Evolutionary conservation across 176 grass and related monocot genomes (phyloP), one percentile per base, ranked within the genome.

Genomic region (Tillandsia leiboldiana): DNA sequence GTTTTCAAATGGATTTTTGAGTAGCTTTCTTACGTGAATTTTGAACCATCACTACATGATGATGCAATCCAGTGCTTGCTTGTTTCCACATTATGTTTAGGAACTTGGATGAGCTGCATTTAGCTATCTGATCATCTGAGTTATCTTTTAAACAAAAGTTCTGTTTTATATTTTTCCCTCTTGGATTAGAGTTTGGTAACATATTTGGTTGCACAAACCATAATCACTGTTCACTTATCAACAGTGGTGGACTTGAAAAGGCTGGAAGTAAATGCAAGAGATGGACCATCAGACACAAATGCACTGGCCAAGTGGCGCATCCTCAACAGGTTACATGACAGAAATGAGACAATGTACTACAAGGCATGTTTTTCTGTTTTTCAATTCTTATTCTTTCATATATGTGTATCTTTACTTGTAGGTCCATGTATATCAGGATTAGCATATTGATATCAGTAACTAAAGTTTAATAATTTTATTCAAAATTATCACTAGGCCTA

Each of bases 261-360:
- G 69, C 82, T 92, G 51, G 64, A 90, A 73, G 12, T 79, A 64
- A 68, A 90, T 75, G 79, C 84, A 9, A 85, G 82, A 87, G 94
- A 92, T 83, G 94, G 94, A 1, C 89, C 74, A 5, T 87, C 86
- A 54, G 94, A 97, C 77, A 87, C 89, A 64, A 92, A 79, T 70
- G 76, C 82, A 68, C 73, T 97, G 67, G 94, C 94, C 68, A 92
- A 97, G 83, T 97, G 94, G 89, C 94, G 94, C 61, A 91, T 97
- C 68, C 86, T 97, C 42, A 97, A 97, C 57, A 92, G 94, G 69
- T 87, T 92, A 58, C 89, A 97, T 63, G 94, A 92, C 82, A 82
- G 94, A 92, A 97, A 97, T 79, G 94, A 97, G 77, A 91, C 90
- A 56, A 90, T 97, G 94, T 97, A 90, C 78, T 90, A 97, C 82